Conservation (phyloP, 345 rosid species). For the Citrus reticulata region DNA sequence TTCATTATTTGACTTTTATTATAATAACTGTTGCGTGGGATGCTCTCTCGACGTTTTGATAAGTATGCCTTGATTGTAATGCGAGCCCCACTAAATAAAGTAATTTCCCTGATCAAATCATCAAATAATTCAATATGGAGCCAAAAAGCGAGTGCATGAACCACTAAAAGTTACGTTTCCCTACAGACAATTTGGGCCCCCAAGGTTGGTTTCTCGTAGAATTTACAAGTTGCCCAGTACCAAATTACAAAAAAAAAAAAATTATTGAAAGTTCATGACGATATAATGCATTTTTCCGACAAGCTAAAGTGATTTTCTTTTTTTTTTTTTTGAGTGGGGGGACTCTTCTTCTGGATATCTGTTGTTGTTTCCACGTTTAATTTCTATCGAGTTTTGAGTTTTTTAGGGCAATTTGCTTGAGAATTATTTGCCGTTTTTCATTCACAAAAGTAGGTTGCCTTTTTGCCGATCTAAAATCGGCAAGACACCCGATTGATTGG, state of each 20-base stretch:
- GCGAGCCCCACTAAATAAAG: background rate
- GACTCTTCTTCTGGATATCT: background rate
- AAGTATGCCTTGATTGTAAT: background rate
- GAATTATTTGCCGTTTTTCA: background rate
- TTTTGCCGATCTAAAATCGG: background rate
- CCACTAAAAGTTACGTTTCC: conserved; percentile 15
- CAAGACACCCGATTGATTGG: background rate
- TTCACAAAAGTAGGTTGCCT: background rate
- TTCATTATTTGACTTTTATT: background rate
- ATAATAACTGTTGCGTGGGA: background rate
- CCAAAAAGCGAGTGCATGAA: conserved; percentile 14
- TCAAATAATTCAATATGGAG: background rate
- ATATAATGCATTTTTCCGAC: background rate
- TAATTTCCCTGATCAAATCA: background rate
- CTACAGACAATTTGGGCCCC: background rate
- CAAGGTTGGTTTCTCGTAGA: background rate
- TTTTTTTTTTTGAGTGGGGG: background rate
- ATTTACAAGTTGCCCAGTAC: background rate
- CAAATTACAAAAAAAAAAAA: too few species aligned
- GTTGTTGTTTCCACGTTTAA: background rate
- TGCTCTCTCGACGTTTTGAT: background rate
- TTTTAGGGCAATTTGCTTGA: background rate
- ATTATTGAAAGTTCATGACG: background rate
- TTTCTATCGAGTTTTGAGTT: background rate
- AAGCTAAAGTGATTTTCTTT: background rate